Percentiles rank a stretch among this genome's conserved stretches.
Evolutionary conservation across 2,329 filamentous ascomycete species (phyloP).

Genomic region (Scolecobasidium constrictum): DNA sequence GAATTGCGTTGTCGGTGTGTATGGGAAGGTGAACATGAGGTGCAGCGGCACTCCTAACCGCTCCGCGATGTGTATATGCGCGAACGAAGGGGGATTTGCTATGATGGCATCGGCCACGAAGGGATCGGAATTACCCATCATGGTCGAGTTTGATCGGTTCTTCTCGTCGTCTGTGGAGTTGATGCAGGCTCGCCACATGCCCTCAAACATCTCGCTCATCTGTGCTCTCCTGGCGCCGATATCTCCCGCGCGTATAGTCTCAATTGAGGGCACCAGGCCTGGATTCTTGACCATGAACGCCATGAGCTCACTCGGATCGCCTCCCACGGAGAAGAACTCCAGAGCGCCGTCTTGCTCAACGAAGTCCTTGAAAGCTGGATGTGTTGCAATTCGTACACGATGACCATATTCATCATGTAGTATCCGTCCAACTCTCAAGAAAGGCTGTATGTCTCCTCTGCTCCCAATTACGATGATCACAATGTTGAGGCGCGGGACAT

Average conservation of each 20-base stretch:
- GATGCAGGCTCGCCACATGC: constrained; percentile 71
- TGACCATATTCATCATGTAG: constrained; percentile 62
- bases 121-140: constrained; percentile 54
- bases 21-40: constrained; percentile 93
- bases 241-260: constrained; percentile 63
- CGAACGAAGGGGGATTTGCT: constrained; percentile 68
- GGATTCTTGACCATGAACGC: constrained; percentile 82
- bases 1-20: constrained; percentile 75
- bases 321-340: constrained; percentile 73
- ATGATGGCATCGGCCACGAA: constrained; percentile 80
- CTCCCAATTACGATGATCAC: constrained; percentile 78
- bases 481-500: constrained; percentile 52
- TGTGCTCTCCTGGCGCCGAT: constrained; percentile 54
- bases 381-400: constrained; percentile 66
- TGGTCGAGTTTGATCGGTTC: constrained; percentile 46
- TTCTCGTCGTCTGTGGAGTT: constrained; percentile 60
- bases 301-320: constrained; percentile 73
- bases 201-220: constrained; percentile 76
- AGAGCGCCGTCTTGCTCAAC: constrained; percentile 60
- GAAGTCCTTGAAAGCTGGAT: constrained; percentile 66
- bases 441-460: constrained; percentile 71
- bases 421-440: constrained; percentile 62
- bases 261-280: constrained; percentile 62
- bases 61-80: constrained; percentile 64
- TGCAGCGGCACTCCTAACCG: constrained; percentile 65